Evolutionary conservation across 129 eudicot species (phyloP), one percentile per base, ranked within the genome.

Genomic region (Saussurea involucrata): DNA sequence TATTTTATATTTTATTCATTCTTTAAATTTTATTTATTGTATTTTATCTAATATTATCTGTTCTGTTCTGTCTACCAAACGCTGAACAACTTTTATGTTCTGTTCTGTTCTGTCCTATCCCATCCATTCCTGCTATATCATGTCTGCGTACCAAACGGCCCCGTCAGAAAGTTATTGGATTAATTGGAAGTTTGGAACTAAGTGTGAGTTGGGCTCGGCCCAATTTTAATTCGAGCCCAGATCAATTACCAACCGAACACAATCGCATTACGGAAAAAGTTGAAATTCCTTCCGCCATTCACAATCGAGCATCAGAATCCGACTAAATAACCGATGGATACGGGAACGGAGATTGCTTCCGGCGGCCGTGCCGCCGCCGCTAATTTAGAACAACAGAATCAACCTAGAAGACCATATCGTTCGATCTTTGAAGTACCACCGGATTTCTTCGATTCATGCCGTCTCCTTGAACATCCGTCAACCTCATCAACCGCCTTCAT

Each of bases 341-440:
- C 72, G 36, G 53, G 18, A 78, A 9, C 73, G 46, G 80, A 74
- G 58, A 10, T 60, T 29, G 49, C 77, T 44, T 69, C 81, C 77
- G 81, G 68, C 77, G 32, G 63, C 73, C 72, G 81, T 69, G 22
- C 9, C 73, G 64, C 77, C 33, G 63, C 57, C 63, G 81, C 46
- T 66, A 74, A 53, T n/a, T 31, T 6, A 67, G 69, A 72, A 25
- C 78, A 46, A 57, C 63, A 70, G 17, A 69, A 57, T 21, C 86
- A 71, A 32, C 73, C 66, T 28, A 80, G 78, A 24, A 87, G 77
- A 71, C 80, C 82, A 20, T 79, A 65, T 49, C 93, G 89, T 69
- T 95, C 97, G 9, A 83, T 95, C 78, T 95, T 91, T 84, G 98
- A 95, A 17, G n/a, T 92, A 3, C 94, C 96, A 20, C 15, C 78